Percentiles rank a stretch among this genome's conserved stretches.
Evolutionary conservation across 78 protist species (phyloP).

Genomic region (Diacronema lutheri): DNA sequence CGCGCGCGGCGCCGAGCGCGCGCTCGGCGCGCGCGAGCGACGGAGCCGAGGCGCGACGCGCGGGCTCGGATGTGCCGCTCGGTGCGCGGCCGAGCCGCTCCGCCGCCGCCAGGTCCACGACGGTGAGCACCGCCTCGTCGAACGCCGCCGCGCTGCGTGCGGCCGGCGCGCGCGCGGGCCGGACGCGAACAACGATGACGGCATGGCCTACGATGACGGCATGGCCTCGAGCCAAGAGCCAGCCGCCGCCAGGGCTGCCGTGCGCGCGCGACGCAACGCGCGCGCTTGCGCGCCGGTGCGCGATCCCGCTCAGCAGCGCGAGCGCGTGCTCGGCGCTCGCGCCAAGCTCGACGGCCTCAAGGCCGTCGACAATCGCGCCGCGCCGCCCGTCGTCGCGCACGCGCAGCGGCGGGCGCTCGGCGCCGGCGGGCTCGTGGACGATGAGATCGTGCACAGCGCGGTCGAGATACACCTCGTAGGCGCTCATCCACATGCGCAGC

Average conservation of each 20-base stretch:
- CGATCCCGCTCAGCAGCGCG: background rate
- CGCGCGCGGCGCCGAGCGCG: conserved; percentile 29
- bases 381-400: background rate
- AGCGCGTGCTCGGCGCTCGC: background rate
- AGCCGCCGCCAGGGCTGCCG: too few species aligned
- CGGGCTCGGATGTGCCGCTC: too few species aligned
- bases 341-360: background rate
- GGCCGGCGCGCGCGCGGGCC: too few species aligned
- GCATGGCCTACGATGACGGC: too few species aligned
- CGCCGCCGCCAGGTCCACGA: conserved; percentile 79
- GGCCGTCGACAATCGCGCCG: conserved; percentile 15
- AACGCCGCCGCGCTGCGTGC: too few species aligned
- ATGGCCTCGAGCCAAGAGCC: too few species aligned
- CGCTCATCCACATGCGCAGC: background rate
- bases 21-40: conserved; percentile 77
- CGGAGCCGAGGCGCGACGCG: too few species aligned
- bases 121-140: conserved; percentile 24
- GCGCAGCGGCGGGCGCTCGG: background rate
- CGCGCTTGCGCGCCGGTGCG: conserved; percentile 16
- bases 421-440: background rate
- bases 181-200: too few species aligned
- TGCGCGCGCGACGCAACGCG: conserved; percentile 11
- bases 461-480: conserved; percentile 5
- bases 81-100: too few species aligned
- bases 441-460: background rate